These are phyloP conservation scores for Syncephalastrum monosporum DNA, from an alignment of 371 early-diverging fungal genomes.

Conservation along the genomic window DNA sequence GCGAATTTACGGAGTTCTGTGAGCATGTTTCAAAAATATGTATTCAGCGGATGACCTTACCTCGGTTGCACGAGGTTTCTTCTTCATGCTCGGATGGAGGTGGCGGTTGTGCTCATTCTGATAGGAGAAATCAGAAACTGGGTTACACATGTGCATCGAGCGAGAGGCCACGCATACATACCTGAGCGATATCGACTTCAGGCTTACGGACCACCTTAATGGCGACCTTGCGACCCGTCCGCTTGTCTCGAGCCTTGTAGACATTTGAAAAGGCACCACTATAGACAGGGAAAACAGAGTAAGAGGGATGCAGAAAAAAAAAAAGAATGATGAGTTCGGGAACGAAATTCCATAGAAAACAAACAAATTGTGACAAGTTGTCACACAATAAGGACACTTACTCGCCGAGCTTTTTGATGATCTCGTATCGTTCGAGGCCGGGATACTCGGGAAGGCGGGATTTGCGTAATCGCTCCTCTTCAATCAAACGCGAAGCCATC, in stretches of 20 bases:
- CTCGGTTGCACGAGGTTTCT: constrained; percentile 46
- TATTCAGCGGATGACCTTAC: constrained; percentile 11
- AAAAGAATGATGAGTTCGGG: background rate
- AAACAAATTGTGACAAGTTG: background rate
- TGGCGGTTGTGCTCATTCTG: constrained; percentile 23
- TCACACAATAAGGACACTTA: constrained; percentile 33
- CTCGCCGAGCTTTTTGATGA: constrained; percentile 69
- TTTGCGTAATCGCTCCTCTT: constrained; percentile 15
- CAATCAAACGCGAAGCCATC: constrained; percentile 10
- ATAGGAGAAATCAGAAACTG: background rate
- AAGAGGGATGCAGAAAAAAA: background rate
- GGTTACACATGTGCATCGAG: constrained; percentile 2
- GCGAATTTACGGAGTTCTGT: constrained; percentile 1
- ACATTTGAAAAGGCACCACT: constrained; percentile 86
- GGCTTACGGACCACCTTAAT: constrained; percentile 80
- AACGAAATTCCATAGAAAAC: background rate
- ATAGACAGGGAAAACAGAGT: constrained; percentile 1
- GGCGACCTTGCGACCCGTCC: constrained; percentile 65
- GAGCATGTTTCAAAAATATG: background rate
- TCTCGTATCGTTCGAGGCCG: constrained; percentile 50
- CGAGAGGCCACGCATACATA: constrained; percentile 19
- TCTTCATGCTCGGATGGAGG: constrained; percentile 43
- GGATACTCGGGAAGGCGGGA: constrained; percentile 45
- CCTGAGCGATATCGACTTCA: constrained; percentile 57
- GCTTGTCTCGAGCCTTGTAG: constrained; percentile 64